Base-by-base conservation (phyloP, 2,329 filamentous ascomycete species). In the Davidsoniella neocaledoniae region DNA sequence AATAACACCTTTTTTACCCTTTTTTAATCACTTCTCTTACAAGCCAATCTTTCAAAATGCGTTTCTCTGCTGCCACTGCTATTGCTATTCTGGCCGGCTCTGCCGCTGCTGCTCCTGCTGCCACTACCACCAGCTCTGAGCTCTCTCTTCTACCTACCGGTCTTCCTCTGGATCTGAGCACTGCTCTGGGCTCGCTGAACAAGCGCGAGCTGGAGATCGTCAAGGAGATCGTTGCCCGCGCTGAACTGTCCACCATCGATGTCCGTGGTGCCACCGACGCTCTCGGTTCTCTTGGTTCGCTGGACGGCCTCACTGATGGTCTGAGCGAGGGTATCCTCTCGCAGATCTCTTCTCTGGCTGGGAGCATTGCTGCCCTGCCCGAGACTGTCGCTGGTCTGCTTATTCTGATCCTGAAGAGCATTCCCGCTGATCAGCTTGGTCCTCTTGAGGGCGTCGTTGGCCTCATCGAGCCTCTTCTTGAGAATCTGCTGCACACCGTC, bases 61-160 rank as follows among this genome's bases (percentile, higher is more conserved):
- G 47, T 25, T 50, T 49, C 47, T 49, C 45, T 38, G 14, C 49
- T 26, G 49, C 49, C 23, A n/a, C 48, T 17, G 43, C 48, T 17
- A 6, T 49, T 29, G 10, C 42, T 36, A 36, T 50, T 2, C 43
- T 50, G 23, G 50, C 40, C n/a, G 43, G 17, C 45, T 54, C 38
- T 38, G 47, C 46, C 46, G 38, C 41, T 33, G 46, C 36, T 26
- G 50, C 33, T 39, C 51, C 50, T 19, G 36, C 25, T 17, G n/a
- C 21, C 36, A 29, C 43, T 8, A 37, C 41, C 40, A 40, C 19
- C 42, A n/a, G 5, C 8, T 3, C 19, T 43, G n/a, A 5, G 2
- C 5, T 46, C n/a, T 12, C 16, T 33, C 16, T 38, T 14, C 9
- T 29, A 2, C 9, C n/a, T 21, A 17, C 12, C 12, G n/a, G 7